Conservation (phyloP, 2,329 filamentous ascomycete species). For the Epichloe typhina region DNA sequence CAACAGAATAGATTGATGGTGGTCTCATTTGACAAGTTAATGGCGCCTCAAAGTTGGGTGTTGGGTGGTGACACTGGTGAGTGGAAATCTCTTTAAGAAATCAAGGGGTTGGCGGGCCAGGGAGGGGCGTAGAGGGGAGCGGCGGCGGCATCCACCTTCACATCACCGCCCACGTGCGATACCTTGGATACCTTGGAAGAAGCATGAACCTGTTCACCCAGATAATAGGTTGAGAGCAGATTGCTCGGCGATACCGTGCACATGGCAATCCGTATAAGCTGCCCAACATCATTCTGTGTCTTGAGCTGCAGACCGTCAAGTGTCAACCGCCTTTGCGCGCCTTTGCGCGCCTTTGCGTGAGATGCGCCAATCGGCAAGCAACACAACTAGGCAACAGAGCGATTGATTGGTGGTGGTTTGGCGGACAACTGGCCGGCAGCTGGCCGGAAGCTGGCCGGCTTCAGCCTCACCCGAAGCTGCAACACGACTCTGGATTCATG, state of each 20-base stretch:
- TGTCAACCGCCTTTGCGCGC: background rate
- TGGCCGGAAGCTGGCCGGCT: background rate
- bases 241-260: background rate
- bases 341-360: background rate
- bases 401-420: background rate
- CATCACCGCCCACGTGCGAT: too few species aligned
- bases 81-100: background rate
- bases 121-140: background rate
- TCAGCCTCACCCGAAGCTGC: conserved; percentile 2
- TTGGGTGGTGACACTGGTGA: background rate
- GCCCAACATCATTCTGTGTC: background rate
- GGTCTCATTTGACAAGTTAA: background rate
- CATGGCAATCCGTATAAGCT: background rate
- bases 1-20: too few species aligned
- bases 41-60: background rate
- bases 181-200: too few species aligned
- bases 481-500: conserved; percentile 2
- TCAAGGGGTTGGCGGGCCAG: conserved; percentile 5
- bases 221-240: too few species aligned
- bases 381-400: background rate
- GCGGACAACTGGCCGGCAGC: background rate
- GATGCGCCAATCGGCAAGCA: background rate
- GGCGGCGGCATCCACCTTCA: background rate
- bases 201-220: too few species aligned
- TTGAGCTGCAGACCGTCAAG: background rate